Evolutionary conservation across 129 eudicot species (phyloP).

Genomic region (Flaveria bidentis): DNA sequence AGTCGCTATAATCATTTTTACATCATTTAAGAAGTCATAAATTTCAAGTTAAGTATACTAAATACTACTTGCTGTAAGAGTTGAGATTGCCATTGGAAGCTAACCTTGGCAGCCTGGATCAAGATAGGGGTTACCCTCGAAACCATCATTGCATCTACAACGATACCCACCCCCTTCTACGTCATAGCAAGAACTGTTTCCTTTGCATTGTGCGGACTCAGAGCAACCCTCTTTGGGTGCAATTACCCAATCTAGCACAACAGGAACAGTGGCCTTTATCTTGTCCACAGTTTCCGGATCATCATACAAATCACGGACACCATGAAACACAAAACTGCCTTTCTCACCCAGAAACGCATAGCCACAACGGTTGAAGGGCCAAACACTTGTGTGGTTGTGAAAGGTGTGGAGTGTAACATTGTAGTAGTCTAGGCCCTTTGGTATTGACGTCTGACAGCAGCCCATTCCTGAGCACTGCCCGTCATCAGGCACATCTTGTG

Average conservation of each 20-base stretch:
- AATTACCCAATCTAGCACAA: conserved; percentile 29
- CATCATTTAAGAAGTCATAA: background rate
- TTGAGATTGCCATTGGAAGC: background rate
- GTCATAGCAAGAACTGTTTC: conserved; percentile 15
- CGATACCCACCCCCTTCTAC: conserved; percentile 26
- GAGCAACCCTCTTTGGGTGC: background rate
- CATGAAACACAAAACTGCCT: conserved; percentile 26
- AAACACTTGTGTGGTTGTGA: background rate
- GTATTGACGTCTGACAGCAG: conserved; percentile 38
- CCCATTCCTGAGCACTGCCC: conserved; percentile 42
- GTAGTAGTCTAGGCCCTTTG: conserved; percentile 29
- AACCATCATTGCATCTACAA: conserved; percentile 21
- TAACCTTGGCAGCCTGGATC: conserved; percentile 24
- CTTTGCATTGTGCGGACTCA: background rate
- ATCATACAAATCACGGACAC: conserved; percentile 15
- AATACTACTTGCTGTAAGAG: background rate
- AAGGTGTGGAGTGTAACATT: background rate
- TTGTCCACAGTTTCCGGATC: background rate
- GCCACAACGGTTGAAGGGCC: conserved; percentile 28
- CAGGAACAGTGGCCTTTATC: background rate
- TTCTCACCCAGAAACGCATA: conserved; percentile 41
- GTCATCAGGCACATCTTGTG: background rate
- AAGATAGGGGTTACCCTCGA: conserved; percentile 25
- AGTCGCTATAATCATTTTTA: background rate
- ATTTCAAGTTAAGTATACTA: background rate